These are phyloP conservation scores for Zoysia pacifica DNA, from an alignment of 176 grass and related monocot genomes.

Conservation along the genomic window DNA sequence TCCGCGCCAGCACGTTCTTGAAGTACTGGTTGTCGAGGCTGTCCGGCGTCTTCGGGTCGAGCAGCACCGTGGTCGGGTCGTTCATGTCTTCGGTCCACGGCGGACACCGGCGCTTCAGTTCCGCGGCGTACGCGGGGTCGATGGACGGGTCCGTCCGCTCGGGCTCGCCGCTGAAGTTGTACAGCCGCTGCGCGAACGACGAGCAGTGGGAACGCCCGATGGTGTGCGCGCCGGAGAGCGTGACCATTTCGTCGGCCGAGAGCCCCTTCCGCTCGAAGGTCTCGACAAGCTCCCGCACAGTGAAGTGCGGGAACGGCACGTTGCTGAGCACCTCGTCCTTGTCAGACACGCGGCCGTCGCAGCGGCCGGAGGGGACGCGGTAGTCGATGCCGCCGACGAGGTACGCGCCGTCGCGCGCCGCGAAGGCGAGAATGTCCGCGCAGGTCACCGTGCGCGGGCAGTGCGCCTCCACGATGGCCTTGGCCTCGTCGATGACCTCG, in stretches of 20 bases:
- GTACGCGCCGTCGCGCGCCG: slow-evolving; percentile 44
- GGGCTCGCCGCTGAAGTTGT: background rate
- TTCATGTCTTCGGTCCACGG: slow-evolving; percentile 1
- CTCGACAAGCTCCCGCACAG: slow-evolving; percentile 28
- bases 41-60: slow-evolving; percentile 28
- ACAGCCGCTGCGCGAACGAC: slow-evolving; percentile 23
- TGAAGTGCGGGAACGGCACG: slow-evolving; percentile 15
- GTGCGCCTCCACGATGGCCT: slow-evolving; percentile 37
- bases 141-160: slow-evolving; percentile 39
- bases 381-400: slow-evolving; percentile 55
- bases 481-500: slow-evolving; percentile 49
- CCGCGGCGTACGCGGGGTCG: slow-evolving; percentile 19
- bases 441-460: slow-evolving; percentile 53
- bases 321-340: slow-evolving; percentile 22
- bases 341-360: slow-evolving; percentile 44
- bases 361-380: slow-evolving; percentile 50
- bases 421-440: slow-evolving; percentile 47
- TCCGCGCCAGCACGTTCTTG: slow-evolving; percentile 36
- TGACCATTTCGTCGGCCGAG: slow-evolving; percentile 30
- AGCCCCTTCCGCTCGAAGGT: slow-evolving; percentile 44
- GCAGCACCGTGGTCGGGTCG: slow-evolving; percentile 15
- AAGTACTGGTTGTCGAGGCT: slow-evolving; percentile 56
- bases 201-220: slow-evolving; percentile 49
- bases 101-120: slow-evolving; percentile 45
- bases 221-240: slow-evolving; percentile 53